Evolutionary conservation across 2,329 filamentous ascomycete genomes (phyloP).

Genomic region (Aspergillus luchuensis): DNA sequence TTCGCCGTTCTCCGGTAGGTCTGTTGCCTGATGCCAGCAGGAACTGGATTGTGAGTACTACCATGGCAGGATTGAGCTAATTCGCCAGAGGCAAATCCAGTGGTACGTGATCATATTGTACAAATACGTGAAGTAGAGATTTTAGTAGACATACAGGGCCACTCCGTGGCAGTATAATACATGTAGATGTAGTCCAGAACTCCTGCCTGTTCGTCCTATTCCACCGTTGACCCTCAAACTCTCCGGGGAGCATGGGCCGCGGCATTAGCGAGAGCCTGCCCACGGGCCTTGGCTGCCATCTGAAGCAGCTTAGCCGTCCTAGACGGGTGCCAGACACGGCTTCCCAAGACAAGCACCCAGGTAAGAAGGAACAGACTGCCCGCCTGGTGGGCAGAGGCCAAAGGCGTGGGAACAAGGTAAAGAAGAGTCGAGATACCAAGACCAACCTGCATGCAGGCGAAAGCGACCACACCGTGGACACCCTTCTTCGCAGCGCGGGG

Average conservation of each 20-base stretch:
- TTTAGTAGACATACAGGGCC: slow-evolving; percentile 27
- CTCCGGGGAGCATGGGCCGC: slow-evolving; percentile 27
- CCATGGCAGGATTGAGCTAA: neutral
- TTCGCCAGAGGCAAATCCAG: neutral
- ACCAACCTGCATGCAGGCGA: slow-evolving; percentile 77
- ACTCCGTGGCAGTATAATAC: neutral
- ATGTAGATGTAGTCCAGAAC: neutral
- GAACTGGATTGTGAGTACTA: neutral
- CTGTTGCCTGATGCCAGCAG: too few species aligned
- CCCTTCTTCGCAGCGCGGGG: slow-evolving; percentile 65
- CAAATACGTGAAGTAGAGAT: slow-evolving; percentile 20
- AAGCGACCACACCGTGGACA: slow-evolving; percentile 76
- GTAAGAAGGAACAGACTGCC: slow-evolving; percentile 83
- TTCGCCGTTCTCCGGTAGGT: too few species aligned
- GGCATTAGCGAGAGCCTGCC: slow-evolving; percentile 28
- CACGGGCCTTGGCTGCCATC: slow-evolving; percentile 42
- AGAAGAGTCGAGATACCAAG: slow-evolving; percentile 89
- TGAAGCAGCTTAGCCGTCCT: slow-evolving; percentile 62
- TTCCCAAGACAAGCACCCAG: slow-evolving; percentile 76
- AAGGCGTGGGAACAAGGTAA: slow-evolving; percentile 85
- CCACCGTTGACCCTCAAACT: slow-evolving; percentile 10
- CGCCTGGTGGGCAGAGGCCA: slow-evolving; percentile 91
- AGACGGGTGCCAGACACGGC: slow-evolving; percentile 72
- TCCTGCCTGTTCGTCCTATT: neutral
- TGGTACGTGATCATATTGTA: neutral